These are phyloP conservation scores for Apophysomyces variabilis DNA, from an alignment of 371 early-diverging fungal genomes.

Conservation along the genomic window DNA sequence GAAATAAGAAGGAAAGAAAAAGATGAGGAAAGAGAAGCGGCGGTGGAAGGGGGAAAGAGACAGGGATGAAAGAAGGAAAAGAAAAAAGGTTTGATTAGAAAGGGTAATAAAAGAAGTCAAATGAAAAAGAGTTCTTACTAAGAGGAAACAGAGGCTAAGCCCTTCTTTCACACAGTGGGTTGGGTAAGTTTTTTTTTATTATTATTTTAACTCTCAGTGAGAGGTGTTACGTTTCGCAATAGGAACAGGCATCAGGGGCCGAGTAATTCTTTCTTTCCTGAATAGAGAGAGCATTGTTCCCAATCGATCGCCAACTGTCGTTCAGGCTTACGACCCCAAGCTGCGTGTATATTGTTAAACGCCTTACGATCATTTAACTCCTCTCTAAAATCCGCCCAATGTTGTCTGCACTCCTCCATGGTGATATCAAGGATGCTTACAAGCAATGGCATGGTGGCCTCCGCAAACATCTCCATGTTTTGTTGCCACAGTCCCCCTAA, in stretches of 20 bases:
- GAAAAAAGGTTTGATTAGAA: too few species aligned
- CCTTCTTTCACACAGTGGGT: background rate
- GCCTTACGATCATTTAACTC: constrained; percentile 27
- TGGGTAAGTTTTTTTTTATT: background rate
- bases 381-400: constrained; percentile 20
- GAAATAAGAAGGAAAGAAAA: background rate
- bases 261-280: constrained; percentile 16
- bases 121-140: background rate
- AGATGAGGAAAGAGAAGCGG: background rate
- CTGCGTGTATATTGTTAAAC: constrained; percentile 33
- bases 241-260: background rate
- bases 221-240: constrained; percentile 11
- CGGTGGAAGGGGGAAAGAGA: too few species aligned
- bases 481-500: constrained; percentile 40
- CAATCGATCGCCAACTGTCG: constrained; percentile 32
- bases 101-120: too few species aligned
- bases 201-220: constrained; percentile 8
- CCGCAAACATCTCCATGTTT: constrained; percentile 33
- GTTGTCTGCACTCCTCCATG: constrained; percentile 15
- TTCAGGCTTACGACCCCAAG: constrained; percentile 35
- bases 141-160: background rate
- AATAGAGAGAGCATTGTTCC: constrained; percentile 30
- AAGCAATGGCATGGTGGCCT: constrained; percentile 26
- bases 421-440: constrained; percentile 19
- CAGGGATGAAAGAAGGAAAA: too few species aligned